Evolutionary conservation across 441 rosid species (phyloP).

Genomic region (Dalechampia spathulata): DNA sequence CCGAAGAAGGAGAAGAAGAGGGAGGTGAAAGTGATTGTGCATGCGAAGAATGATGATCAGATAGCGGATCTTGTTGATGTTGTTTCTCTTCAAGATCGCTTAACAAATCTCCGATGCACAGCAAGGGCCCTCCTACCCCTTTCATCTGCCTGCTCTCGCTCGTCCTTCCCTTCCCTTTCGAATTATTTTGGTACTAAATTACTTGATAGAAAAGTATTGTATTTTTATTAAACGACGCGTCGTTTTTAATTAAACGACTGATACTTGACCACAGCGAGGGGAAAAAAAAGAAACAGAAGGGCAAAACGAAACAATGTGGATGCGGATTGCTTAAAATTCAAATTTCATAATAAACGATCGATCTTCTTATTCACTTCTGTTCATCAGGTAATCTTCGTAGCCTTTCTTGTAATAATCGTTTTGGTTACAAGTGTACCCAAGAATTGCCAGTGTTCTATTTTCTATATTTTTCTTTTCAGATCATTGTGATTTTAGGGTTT

Average conservation of each 20-base stretch:
- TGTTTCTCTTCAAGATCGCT: constrained; percentile 45
- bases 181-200: background rate
- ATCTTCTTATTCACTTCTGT: no score
- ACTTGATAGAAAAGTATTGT: no score
- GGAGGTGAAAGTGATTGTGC: constrained; percentile 1
- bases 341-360: no score
- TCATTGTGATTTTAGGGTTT: constrained; percentile 8
- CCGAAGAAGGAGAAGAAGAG: constrained; percentile 15
- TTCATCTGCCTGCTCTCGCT: constrained; percentile 34
- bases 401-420: no score
- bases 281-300: no score
- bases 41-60: constrained; percentile 4
- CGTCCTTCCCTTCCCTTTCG: background rate
- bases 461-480: background rate
- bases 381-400: no score
- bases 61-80: constrained; percentile 13
- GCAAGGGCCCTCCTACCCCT: constrained; percentile 84
- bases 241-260: no score
- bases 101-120: constrained; percentile 77
- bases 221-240: background rate
- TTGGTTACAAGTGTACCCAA: no score
- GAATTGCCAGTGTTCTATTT: no score
- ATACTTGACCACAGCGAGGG: no score
- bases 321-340: no score
- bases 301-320: no score